phyloP scores from a whole-genome alignment of 345 rosid species.

The Camelina sativa region DNA sequence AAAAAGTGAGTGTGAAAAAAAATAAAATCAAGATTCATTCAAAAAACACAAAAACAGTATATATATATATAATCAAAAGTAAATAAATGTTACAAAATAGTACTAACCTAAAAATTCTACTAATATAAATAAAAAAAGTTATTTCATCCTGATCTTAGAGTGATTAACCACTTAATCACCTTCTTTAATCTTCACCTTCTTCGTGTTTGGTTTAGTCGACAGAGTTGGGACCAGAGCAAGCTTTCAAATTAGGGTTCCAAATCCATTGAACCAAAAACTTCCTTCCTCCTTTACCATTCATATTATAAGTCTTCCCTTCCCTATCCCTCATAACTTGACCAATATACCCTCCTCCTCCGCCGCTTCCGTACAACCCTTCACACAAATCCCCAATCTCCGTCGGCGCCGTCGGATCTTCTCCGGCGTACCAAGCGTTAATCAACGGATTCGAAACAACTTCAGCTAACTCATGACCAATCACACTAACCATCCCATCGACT shows the following conservation, averaged over 20 bases:
- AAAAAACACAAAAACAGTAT: neutral
- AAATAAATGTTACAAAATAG: slow-evolving; percentile 22
- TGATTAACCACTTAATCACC: slow-evolving; percentile 1
- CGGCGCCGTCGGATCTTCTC: slow-evolving; percentile 96
- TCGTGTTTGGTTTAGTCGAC: slow-evolving; percentile 44
- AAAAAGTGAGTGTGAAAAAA: neutral
- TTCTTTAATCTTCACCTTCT: neutral
- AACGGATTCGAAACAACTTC: slow-evolving; percentile 86
- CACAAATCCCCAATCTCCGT: slow-evolving; percentile 88
- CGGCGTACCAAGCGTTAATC: slow-evolving; percentile 98
- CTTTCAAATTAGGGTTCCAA: slow-evolving; percentile 80
- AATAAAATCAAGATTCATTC: neutral
- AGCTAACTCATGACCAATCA: slow-evolving; percentile 92
- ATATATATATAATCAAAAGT: neutral
- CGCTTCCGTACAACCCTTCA: slow-evolving; percentile 90
- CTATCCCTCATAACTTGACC: slow-evolving; percentile 84
- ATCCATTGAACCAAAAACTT: slow-evolving; percentile 89
- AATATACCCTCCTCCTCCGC: slow-evolving; percentile 92
- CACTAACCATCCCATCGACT: slow-evolving; percentile 95
- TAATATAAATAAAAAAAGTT: slow-evolving; percentile 7
- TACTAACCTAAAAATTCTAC: slow-evolving; percentile 28
- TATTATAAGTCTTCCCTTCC: slow-evolving; percentile 64
- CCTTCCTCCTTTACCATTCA: slow-evolving; percentile 77
- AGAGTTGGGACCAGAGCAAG: slow-evolving; percentile 87
- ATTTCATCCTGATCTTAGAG: slow-evolving; percentile 5